Evolutionary conservation across 2,329 filamentous ascomycete genomes (phyloP), one percentile per base, ranked within the genome.

Genomic region (Cryphonectria parasitica): DNA sequence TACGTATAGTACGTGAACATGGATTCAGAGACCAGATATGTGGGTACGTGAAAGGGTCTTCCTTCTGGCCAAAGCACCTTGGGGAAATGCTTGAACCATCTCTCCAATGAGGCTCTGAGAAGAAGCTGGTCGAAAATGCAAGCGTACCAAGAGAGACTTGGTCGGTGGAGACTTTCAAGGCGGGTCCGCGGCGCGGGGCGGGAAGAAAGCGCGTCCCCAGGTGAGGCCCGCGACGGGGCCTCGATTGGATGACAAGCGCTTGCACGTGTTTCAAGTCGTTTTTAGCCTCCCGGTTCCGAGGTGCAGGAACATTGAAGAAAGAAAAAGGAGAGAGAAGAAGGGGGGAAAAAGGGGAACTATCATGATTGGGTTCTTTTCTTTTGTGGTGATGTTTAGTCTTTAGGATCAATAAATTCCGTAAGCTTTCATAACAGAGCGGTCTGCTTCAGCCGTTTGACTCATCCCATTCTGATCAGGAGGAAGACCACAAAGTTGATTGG

Each of bases 171-270:
- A 45, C 65, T 39, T 39, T 22, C 22, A 52, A 52, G 71, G 69
- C 66, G 63, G 70, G 63, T 65, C n/a, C 61, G 41, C 65, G 45
- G 65, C 54, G 43, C 65, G 56, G 63, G 67, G 64, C 66, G 68
- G 70, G 60, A 72, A 66, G 36, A 70, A 41, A 54, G 63, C 66
- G 64, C 74, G 70, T 75, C 73, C 72, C 74, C 74, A 75, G 74
- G 69, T 73, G 72, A 64, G 65, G 52, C 66, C 71, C 63, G 64
- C 67, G 54, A 68, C 49, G 17, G 62, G 34, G 56, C 54, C 69
- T 74, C 73, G 75, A 77, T 78, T 78, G 76, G 76, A 72, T 74
- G 63, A 34, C 71, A 75, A 73, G 65, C 65, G 69, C 69, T 73
- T 70, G 73, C 68, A 71, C 41, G 64, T 62, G 76, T 78, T 77